Evolutionary conservation across 2,329 filamentous ascomycete species (phyloP), one percentile per base, ranked within the genome.

Genomic region (Monosporascus ibericus): DNA sequence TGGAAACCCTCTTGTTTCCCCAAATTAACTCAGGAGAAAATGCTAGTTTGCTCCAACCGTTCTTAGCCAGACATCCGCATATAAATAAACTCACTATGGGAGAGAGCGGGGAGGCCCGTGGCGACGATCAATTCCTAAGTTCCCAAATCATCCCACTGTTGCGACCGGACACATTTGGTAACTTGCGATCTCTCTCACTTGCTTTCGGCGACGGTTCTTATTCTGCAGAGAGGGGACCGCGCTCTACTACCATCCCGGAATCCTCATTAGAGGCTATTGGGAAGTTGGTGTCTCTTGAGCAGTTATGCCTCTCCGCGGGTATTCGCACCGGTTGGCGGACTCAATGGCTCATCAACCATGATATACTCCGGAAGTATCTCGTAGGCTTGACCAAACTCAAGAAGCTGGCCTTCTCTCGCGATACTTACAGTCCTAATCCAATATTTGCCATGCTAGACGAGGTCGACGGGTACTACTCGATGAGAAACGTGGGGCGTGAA

Each of bases 111-210:
- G 34, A 25, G 20, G 20, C 42, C 20, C 6, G 15, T 17, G 14
- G 5, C 30, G 18, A 24, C 5, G 34, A 44, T n/a, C n/a, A 44
- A n/a, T 30, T 18, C 44, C 27, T 53, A 17, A 27, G 39, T 24
- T 14, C 42, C 5, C 47, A 37, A 14, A 49, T 54, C 24, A 46
- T 52, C 8, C 52, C 52, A 3, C 6, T 54, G 24, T 47, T 54
- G 20, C 47, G 36, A 8, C 25, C 6, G 15, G 42, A 24, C 9
- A 25, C 8, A 2, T 52, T 55, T 24, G 18, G 18, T 18, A 44
- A 34, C 30, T 48, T 55, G 9, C 51, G 36, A 20, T 52, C 53
- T 5, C 53, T 55, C 20, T 52, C 47, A 11, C 25, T 55, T 20
- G 15, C n/a, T 8, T 55, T 34, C 46, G 52, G 48, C 8, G 22